These are phyloP conservation scores for Ogataea thermomethanolica DNA, from an alignment of 805 yeast species.

Conservation along the genomic window DNA sequence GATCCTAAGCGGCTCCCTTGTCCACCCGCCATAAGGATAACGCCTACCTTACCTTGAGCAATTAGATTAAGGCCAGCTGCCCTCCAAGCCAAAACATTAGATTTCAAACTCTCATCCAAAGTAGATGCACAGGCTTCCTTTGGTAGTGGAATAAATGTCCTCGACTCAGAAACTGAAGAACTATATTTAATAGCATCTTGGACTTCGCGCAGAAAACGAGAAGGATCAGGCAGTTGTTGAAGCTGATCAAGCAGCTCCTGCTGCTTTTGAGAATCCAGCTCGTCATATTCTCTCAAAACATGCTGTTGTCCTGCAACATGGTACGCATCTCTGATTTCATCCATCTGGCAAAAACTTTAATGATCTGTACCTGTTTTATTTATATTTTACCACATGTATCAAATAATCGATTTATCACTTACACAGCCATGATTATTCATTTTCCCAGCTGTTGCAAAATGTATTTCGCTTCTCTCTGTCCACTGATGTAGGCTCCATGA, in stretches of 20 bases:
- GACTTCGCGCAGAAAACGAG: slow-evolving; percentile 39
- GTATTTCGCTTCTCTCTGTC: slow-evolving; percentile 41
- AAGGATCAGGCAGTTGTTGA: slow-evolving; percentile 40
- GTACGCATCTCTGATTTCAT: slow-evolving; percentile 24
- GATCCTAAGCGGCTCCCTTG: slow-evolving; percentile 97
- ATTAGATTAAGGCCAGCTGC: slow-evolving; percentile 65
- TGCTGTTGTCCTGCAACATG: slow-evolving; percentile 50
- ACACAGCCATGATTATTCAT: background rate
- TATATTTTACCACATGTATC: slow-evolving; percentile 1
- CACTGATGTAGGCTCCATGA: slow-evolving; percentile 54
- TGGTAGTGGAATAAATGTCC: slow-evolving; percentile 50
- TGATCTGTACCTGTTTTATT: slow-evolving; percentile 1
- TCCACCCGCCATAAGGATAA: slow-evolving; percentile 95
- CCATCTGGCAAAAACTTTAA: background rate
- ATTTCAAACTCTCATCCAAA: slow-evolving; percentile 29
- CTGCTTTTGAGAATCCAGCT: slow-evolving; percentile 36
- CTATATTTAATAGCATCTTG: slow-evolving; percentile 43
- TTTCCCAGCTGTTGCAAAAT: slow-evolving; percentile 6
- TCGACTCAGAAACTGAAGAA: slow-evolving; percentile 16
- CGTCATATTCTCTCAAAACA: slow-evolving; percentile 46
- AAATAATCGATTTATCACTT: no score
- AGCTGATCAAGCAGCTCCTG: slow-evolving; percentile 39
- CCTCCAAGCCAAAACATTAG: slow-evolving; percentile 22
- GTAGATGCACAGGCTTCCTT: slow-evolving; percentile 50
- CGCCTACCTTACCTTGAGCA: slow-evolving; percentile 72